Conservation (phyloP, 345 rosid genomes). For the Linum trigynum region DNA sequence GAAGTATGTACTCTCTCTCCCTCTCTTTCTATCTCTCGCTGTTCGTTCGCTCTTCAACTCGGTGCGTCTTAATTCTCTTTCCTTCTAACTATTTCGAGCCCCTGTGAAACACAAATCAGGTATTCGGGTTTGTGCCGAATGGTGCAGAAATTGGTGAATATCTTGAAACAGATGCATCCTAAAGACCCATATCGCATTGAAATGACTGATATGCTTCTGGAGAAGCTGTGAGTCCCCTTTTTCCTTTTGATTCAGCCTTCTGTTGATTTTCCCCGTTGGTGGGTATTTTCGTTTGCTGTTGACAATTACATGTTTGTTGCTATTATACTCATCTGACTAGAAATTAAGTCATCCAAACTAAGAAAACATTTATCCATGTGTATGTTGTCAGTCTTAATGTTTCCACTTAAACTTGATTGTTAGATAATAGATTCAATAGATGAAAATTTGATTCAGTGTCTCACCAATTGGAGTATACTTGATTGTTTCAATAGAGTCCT, state of each 20-base stretch:
- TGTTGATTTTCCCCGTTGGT: not conserved
- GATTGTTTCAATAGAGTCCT: too few species aligned
- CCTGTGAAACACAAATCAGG: conserved; percentile 23
- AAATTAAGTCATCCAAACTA: too few species aligned
- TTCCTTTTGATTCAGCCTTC: not conserved
- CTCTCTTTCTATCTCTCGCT: not conserved
- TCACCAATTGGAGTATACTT: too few species aligned
- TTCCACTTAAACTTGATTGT: too few species aligned
- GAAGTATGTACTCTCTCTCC: conserved; percentile 32
- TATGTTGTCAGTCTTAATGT: too few species aligned
- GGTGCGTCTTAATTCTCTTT: not conserved
- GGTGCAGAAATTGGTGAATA: conserved; percentile 74
- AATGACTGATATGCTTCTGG: conserved; percentile 75
- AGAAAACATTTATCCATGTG: too few species aligned
- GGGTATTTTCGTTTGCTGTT: too few species aligned
- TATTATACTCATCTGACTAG: too few species aligned
- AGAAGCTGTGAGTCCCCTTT: conserved; percentile 60
- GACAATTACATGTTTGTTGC: too few species aligned
- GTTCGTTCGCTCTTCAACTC: not conserved
- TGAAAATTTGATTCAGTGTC: too few species aligned
- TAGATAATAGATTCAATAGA: too few species aligned
- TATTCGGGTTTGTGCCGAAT: conserved; percentile 67
- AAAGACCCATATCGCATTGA: conserved; percentile 71
- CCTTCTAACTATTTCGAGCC: not conserved
- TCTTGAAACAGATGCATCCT: conserved; percentile 79